Base-by-base conservation (phyloP, 306 rosid genomes). In the Dalbergia oliveri region DNA sequence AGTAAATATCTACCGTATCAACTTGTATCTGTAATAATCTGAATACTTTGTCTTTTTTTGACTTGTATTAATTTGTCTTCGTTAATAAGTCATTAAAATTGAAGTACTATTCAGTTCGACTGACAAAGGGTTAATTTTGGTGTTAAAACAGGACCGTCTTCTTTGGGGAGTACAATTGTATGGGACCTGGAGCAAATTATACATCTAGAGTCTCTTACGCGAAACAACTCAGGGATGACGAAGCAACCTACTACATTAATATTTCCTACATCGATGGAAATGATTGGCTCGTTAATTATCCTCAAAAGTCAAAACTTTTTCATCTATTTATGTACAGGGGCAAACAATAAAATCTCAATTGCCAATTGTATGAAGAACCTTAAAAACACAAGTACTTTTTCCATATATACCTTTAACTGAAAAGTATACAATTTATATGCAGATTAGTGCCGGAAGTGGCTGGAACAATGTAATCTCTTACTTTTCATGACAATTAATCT, bases 81-180 rank as follows among this genome's bases (percentile, higher is more conserved):
- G n/a, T 18, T n/a, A 16, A 11, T 49, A 49, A 11, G 16, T 49
- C 56, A 11, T 49, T 11, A 13, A 49, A 11, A 11, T 14, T 0
- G 16, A 2, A 49, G 13, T 44, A 8, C 50, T 11, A 44, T 8
- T 57, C 31, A 16, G 9, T 45, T 15, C 14, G 43, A 35, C 58
- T 69, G 44, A 14, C 50, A 5, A 6, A 35, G 75, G 41, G 11
- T 47, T 59, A 37, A 14, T 5, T 66, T 14, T 81, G 53, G 59
- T 72, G 75, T 37, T 61, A 57, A 71, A 8, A 68, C 82, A 94
- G 97, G 88, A 88, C 71, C n/a, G 89, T 92, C 11, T 87, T 88
- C 51, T 92, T 91, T 79, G 92, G 94, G 43, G 97, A 94, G 78
- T 91, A 91, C 49, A 67, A 19, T 49, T 89, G 97, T 81, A 13